These are phyloP conservation scores for Rhizophagus prolifer DNA, from an alignment of 192 early-diverging fungal species.

Conservation along the genomic window DNA sequence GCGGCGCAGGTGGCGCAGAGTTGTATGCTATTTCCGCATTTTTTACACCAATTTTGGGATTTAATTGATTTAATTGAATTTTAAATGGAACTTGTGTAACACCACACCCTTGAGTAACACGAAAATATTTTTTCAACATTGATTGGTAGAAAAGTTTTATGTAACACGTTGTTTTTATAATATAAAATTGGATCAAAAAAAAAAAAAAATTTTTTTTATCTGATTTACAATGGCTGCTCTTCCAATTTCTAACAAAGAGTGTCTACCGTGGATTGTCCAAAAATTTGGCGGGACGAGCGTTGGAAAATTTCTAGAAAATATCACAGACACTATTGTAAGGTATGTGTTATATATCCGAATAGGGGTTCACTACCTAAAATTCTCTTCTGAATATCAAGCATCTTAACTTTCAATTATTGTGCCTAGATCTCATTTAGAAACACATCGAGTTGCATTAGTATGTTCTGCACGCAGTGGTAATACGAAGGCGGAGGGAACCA, in stretches of 20 bases:
- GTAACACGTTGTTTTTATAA: too few relatives aligned
- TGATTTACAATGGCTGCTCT: not conserved
- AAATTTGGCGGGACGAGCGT: conserved; percentile 99
- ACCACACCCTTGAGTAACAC: too few relatives aligned
- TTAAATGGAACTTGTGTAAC: too few relatives aligned
- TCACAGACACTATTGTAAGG: conserved; percentile 80
- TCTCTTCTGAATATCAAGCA: not conserved
- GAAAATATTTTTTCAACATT: too few relatives aligned
- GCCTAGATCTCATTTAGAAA: conserved; percentile 63
- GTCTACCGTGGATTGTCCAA: conserved; percentile 68
- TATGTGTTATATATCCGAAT: conserved; percentile 45
- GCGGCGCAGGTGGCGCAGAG: too few relatives aligned
- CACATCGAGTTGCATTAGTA: conserved; percentile 84
- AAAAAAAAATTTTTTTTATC: not conserved
- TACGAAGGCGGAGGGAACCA: conserved; percentile 88
- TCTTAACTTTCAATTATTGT: not conserved
- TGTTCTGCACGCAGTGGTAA: conserved; percentile 93
- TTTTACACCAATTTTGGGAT: too few relatives aligned
- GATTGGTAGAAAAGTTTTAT: too few relatives aligned
- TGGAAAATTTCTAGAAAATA: conserved; percentile 78
- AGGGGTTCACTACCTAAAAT: too few relatives aligned
- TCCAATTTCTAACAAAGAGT: conserved; percentile 20
- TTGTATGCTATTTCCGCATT: too few relatives aligned
- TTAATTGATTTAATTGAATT: too few relatives aligned
- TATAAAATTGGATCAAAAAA: not conserved